Evolutionary conservation across 495 filamentous ascomycete genomes (phyloP), one percentile per base, ranked within the genome.

Genomic region (Talaromyces ruber): DNA sequence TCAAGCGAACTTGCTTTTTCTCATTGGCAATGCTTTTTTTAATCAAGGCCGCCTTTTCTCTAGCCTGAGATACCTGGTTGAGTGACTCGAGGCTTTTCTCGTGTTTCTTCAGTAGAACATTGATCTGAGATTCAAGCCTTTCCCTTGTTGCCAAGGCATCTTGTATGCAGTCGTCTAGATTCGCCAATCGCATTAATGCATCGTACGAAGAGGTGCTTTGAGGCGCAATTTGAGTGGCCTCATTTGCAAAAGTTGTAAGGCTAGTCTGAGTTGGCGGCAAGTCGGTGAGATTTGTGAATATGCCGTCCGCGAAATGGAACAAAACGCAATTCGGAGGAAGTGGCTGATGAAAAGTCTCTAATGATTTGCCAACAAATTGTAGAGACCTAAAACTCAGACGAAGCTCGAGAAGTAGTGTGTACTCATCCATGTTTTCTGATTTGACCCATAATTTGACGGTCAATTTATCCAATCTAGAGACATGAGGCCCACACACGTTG

Each of bases 131-230:
- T 9, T 90, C 83, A 8, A 98, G 73, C 57, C 81, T 82, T 62
- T 89, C 86, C 4, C 90, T 82, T 0, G 91, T 97, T 1, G 83
- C 81, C 0, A 97, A 71, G 5, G 93, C 92, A 67, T 98, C 94
- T 72, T 96, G 90, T 34, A 98, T 89, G 62, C 92, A 96, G 67
- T 92, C 89, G 63, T 97, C 92, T 39, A 98, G 77, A 59, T 91
- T 97, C 14, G 89, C 87, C 29, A 98, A 79, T 30, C 87, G 85
- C 88, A 97, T 95, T 51, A 98, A 76, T 1, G 90, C 85, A 67
- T 95, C 94, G 73, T 97, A 98, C 1, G 92, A 93, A 5, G 92
- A 91, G 1, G 90, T 94, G 0, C 78, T 68, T 8, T 73, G 73
- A 63, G 78, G 73, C 68, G 83, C 80, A 25, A 76, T 74, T 55